Conservation (phyloP, 2,329 filamentous ascomycete genomes). For the Achaetomium macrosporum region DNA sequence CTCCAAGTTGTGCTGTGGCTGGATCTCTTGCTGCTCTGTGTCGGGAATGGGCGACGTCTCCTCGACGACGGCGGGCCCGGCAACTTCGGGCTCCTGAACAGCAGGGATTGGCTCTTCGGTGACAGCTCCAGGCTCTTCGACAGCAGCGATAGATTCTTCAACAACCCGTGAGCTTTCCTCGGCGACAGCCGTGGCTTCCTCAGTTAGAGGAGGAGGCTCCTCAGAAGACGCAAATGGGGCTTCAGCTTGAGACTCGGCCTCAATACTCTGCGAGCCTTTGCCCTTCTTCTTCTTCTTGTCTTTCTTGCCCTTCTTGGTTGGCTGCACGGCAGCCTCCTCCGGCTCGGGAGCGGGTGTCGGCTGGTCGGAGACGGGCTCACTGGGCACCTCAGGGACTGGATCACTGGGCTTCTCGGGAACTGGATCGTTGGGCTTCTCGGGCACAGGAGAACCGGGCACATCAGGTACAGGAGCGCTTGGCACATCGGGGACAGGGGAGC, state of each 20-base stretch:
- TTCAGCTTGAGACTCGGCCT: background rate
- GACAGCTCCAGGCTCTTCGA: background rate
- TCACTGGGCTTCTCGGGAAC: background rate
- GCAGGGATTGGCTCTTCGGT: background rate
- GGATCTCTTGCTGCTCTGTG: background rate
- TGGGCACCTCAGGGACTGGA: slow-evolving; percentile 7
- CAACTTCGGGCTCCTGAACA: background rate
- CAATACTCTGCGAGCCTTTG: slow-evolving; percentile 3
- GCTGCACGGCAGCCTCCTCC: background rate
- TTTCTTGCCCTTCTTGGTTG: slow-evolving; percentile 4
- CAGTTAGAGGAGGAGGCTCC: background rate
- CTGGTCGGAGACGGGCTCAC: background rate
- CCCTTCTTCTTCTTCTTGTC: slow-evolving; percentile 12
- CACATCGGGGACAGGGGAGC: background rate
- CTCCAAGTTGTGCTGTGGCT: slow-evolving; percentile 1
- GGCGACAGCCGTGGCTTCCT: background rate
- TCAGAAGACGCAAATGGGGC: background rate
- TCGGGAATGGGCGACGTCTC: background rate
- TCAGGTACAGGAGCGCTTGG: background rate
- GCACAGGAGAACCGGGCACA: background rate
- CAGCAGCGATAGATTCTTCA: background rate
- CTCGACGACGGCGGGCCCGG: background rate
- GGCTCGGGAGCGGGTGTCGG: background rate
- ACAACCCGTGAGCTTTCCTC: background rate
- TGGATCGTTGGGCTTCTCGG: background rate